These are phyloP conservation scores for Gossypium arboreum DNA, from an alignment of 345 rosid species.

Conservation along the genomic window DNA sequence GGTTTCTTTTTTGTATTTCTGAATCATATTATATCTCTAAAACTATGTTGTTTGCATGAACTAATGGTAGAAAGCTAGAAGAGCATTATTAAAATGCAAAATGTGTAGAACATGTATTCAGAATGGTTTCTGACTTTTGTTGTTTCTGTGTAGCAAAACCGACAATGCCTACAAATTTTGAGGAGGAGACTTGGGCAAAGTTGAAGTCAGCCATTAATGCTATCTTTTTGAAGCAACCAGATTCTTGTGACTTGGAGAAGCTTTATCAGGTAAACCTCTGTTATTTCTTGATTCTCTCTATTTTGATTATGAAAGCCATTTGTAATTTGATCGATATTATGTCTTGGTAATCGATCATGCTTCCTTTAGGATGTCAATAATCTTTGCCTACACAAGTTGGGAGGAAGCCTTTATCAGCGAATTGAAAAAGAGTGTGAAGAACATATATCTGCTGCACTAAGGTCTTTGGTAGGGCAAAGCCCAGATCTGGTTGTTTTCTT, in stretches of 20 bases:
- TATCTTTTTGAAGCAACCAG: constrained; percentile 75
- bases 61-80: not conserved
- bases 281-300: not conserved
- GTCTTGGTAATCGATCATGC: constrained; percentile 16
- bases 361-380: constrained; percentile 71
- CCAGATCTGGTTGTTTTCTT: constrained; percentile 90
- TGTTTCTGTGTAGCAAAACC: constrained; percentile 67
- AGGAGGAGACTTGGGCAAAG: constrained; percentile 86
- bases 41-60: not conserved
- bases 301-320: not conserved
- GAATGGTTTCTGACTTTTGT: constrained; percentile 10
- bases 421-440: constrained; percentile 90
- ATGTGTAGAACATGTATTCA: not conserved
- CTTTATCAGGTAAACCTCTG: constrained; percentile 65
- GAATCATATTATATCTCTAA: not conserved
- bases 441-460: constrained; percentile 66
- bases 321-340: constrained; percentile 10
- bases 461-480: constrained; percentile 85
- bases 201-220: constrained; percentile 89
- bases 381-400: constrained; percentile 89
- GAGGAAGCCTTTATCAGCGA: constrained; percentile 78
- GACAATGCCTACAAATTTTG: constrained; percentile 69
- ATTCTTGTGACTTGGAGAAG: constrained; percentile 70
- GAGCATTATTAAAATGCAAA: constrained; percentile 3
- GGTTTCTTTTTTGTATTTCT: not conserved